These are phyloP conservation scores for Tricholoma flavovirens DNA, from an alignment of 768 basidiomycete genomes.

Conservation along the genomic window DNA sequence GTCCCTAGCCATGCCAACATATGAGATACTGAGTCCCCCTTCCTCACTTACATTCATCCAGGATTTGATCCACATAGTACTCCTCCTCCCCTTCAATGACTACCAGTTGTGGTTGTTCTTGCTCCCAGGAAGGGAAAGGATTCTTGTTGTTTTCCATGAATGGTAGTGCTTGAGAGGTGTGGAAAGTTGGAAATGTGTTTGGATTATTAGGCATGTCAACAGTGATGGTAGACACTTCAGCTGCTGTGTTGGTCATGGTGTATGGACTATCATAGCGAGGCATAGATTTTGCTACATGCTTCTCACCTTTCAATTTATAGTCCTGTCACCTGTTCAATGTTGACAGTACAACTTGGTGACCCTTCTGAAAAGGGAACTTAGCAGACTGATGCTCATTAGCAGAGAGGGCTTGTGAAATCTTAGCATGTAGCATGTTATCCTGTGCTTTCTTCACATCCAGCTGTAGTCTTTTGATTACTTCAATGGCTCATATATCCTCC, in stretches of 20 bases:
- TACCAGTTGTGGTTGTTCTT: constrained; percentile 13
- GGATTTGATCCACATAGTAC: constrained; percentile 22
- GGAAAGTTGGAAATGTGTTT: too few relatives aligned
- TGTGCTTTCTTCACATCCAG: constrained; percentile 2
- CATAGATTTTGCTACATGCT: constrained; percentile 33
- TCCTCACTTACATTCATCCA: constrained; percentile 18
- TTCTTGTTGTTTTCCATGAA: constrained; percentile 24
- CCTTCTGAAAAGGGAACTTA: background rate
- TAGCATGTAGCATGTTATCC: constrained; percentile 15
- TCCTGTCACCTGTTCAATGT: constrained; percentile 18
- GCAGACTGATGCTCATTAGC: constrained; percentile 9
- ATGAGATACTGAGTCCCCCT: constrained; percentile 27
- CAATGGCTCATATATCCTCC: background rate
- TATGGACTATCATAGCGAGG: constrained; percentile 24
- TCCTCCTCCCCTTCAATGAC: constrained; percentile 22
- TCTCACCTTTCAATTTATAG: constrained; percentile 17
- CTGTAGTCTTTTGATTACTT: constrained; percentile 7
- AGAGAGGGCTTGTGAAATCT: constrained; percentile 18
- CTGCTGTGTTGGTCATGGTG: constrained; percentile 12
- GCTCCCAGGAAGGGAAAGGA: constrained; percentile 23
- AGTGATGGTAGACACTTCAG: constrained; percentile 14
- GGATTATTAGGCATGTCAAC: constrained; percentile 15
- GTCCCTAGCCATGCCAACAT: constrained; percentile 22
- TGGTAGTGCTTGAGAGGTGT: constrained; percentile 22
- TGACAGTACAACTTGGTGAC: constrained; percentile 24